phyloP scores from a whole-genome alignment of 208 protist genomes.

The Naegleria fowleri region DNA sequence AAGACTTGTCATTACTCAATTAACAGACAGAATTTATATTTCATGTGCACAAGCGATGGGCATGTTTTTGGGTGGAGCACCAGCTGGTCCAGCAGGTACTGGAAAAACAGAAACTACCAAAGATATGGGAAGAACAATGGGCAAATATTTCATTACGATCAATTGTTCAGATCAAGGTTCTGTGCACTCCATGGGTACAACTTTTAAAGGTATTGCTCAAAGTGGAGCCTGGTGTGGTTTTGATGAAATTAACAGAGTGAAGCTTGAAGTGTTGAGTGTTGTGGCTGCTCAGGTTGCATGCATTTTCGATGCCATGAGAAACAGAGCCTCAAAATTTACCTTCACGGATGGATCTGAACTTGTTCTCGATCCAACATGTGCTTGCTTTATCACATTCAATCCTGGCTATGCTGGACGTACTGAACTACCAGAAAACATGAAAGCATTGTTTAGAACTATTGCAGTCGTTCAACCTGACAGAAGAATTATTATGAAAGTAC shows the following conservation, averaged over 20 bases:
- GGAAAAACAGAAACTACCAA: constrained; percentile 85
- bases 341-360: constrained; percentile 63
- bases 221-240: constrained; percentile 78
- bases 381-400: constrained; percentile 84
- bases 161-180: constrained; percentile 83
- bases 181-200: constrained; percentile 58
- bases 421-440: constrained; percentile 85
- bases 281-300: constrained; percentile 66
- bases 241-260: constrained; percentile 84
- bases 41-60: constrained; percentile 48
- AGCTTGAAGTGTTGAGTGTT: constrained; percentile 74
- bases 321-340: constrained; percentile 54
- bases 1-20: constrained; percentile 70
- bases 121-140: constrained; percentile 71
- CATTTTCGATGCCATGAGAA: constrained; percentile 55
- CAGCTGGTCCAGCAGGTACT: constrained; percentile 74
- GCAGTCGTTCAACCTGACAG: constrained; percentile 80
- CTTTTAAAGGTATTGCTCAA: constrained; percentile 76
- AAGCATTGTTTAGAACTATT: constrained; percentile 71
- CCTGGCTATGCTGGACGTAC: constrained; percentile 77
- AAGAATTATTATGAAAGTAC: constrained; percentile 74
- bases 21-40: constrained; percentile 60
- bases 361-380: constrained; percentile 48
- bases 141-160: constrained; percentile 76
- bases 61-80: constrained; percentile 70